Percentiles rank a stretch among this genome's conserved stretches.
These are phyloP conservation scores for Cyathus striatus DNA, from an alignment of 768 basidiomycete species.

Conservation along the genomic window DNA sequence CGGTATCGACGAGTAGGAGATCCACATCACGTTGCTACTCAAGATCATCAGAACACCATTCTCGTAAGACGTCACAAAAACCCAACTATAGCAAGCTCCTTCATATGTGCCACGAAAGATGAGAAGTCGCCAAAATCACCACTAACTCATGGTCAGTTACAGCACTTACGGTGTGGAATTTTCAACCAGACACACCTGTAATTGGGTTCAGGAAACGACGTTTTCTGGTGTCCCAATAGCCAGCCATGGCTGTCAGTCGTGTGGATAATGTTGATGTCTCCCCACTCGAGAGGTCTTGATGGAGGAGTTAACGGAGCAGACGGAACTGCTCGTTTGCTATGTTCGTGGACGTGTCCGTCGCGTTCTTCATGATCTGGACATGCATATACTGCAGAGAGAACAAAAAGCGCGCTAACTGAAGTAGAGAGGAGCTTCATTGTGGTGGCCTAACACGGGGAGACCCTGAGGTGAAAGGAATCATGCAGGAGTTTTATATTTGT, in stretches of 20 bases:
- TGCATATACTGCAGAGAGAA: constrained; percentile 8
- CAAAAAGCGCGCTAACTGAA: background rate
- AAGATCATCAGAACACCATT: background rate
- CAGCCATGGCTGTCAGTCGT: constrained; percentile 78
- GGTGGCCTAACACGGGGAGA: no score
- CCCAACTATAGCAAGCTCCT: constrained; percentile 56
- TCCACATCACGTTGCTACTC: constrained; percentile 66
- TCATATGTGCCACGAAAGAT: constrained; percentile 84
- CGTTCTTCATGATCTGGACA: constrained; percentile 16
- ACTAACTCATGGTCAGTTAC: constrained; percentile 18
- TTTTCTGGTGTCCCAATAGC: constrained; percentile 79
- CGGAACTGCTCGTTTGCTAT: constrained; percentile 32
- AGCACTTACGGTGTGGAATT: background rate
- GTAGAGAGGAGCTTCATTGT: no score
- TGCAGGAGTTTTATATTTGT: no score
- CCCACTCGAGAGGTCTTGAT: constrained; percentile 69
- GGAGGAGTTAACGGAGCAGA: constrained; percentile 47
- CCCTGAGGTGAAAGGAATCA: no score
- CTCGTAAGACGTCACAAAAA: constrained; percentile 1
- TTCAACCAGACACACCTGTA: constrained; percentile 37
- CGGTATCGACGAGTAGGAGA: constrained; percentile 76
- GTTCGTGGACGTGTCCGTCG: constrained; percentile 20
- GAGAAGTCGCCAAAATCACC: constrained; percentile 70
- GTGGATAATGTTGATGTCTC: constrained; percentile 83
- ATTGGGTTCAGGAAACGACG: constrained; percentile 68